Base-by-base conservation (phyloP, 2,329 filamentous ascomycete genomes). In the Neofusicoccum sp. region DNA sequence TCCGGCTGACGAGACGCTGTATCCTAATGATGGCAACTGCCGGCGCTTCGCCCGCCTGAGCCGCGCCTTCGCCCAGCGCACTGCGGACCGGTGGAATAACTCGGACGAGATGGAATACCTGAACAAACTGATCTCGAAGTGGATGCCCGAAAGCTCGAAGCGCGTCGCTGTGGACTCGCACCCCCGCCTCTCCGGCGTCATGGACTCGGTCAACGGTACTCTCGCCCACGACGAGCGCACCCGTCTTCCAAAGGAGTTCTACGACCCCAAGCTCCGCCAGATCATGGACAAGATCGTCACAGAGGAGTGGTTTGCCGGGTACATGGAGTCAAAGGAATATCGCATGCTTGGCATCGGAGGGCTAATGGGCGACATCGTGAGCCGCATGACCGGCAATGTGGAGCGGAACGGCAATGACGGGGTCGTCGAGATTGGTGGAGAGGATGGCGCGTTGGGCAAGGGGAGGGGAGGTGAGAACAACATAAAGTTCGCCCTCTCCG, bases 271-370 rank as follows among this genome's bases (percentile, higher is more conserved):
- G 69, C 86, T 83, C 3, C 82, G 86, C 53, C 80, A 81, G 3
- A 89, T 92, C 63, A 85, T 95, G 61, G 86, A 89, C 61, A 80
- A 81, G 36, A 86, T 97, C 62, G 86, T 84, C 30, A 87, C 93
- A 0, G 93, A 99, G 69, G 95, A 98, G 76, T 98, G 95, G 95
- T 98, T 89, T 73, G 79, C 84, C 20, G 93, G 95, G 2, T 98
- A 96, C 73, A 82, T 82, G 61, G 93, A 97, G 75, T 92, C 86
- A 63, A 78, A 79, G 43, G 95, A 98, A 75, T 98, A 96, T 76
- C 88, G 93, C n/a, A 85, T 84, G 65, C 81, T 98, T 2, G 95
- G 93, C 3, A 95, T 97, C 64, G 95, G 95, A 30, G 85, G 84
- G 9, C 80, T 98, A 8, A 80, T 96, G 70, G 93, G 92, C 31